These are phyloP conservation scores for Brassica juncea DNA, from an alignment of 345 rosid species.

Conservation along the genomic window DNA sequence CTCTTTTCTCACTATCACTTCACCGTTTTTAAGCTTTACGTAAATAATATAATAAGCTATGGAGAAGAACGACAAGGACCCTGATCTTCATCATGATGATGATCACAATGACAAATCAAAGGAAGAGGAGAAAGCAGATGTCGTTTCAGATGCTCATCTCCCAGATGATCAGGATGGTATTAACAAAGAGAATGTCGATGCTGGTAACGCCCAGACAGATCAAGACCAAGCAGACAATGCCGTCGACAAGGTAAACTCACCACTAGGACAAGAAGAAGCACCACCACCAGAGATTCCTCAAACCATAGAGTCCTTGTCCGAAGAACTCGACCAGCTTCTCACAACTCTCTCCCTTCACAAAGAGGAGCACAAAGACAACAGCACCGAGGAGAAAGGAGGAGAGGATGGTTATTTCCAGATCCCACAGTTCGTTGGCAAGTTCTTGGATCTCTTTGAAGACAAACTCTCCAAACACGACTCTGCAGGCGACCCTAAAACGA, in stretches of 20 bases:
- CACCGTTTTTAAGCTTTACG: conserved; percentile 26
- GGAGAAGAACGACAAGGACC: conserved; percentile 41
- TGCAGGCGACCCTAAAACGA: conserved; percentile 42
- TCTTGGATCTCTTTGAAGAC: conserved; percentile 63
- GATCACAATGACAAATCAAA: conserved; percentile 24
- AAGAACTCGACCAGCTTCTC: conserved; percentile 56
- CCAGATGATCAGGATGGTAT: conserved; percentile 15
- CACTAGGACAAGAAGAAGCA: conserved; percentile 26
- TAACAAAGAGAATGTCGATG: conserved; percentile 31
- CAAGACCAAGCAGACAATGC: conserved; percentile 22
- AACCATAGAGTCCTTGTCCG: conserved; percentile 52
- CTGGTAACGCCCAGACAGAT: conserved; percentile 16
- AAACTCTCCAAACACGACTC: conserved; percentile 47
- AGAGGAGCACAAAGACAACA: conserved; percentile 15
- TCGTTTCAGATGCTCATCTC: conserved; percentile 11
- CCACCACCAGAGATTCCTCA: conserved; percentile 38
- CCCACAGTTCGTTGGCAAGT: conserved; percentile 57
- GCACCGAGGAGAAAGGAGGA: background rate
- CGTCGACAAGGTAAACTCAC: conserved; percentile 14
- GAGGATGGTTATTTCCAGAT: conserved; percentile 34
- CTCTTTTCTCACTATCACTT: conserved; percentile 31
- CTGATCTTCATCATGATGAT: conserved; percentile 27
- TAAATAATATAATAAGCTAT: conserved; percentile 14
- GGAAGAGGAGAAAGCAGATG: conserved; percentile 15
- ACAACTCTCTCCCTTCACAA: conserved; percentile 27